Base-by-base conservation (phyloP, 768 basidiomycete genomes). In the Kwoniella pini region DNA sequence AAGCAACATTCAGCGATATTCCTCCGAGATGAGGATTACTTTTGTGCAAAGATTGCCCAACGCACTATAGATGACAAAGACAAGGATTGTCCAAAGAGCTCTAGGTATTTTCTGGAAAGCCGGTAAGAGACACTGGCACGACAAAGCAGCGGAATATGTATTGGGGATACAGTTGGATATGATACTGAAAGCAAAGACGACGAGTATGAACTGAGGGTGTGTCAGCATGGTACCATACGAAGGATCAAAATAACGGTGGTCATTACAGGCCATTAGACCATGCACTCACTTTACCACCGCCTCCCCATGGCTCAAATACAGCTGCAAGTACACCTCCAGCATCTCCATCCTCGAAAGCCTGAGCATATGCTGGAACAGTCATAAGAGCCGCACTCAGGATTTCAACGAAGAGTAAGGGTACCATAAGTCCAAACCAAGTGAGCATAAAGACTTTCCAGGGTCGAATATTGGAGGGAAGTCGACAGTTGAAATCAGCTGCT, bases 401-500 rank as follows among this genome's bases (percentile, higher is more conserved):
- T 30, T 68, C 69, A 31, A 72, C 39, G 50, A 67, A 64, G 42
- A 68, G 21, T 30, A 64, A 57, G 27, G 84, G 84, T 33, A 84
- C 80, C 74, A 79, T 82, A 9, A 85, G 63, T 0, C 84, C 84
- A 38, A 81, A 81, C 69, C 82, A 84, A 0, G 84, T 84, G 45
- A 85, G 61, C 11, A 79, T 31, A 72, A 85, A 85, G 17, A 85
- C 79, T 26, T 80, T 81, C 54, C 72, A 70, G 21, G 80, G 70
- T 11, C 80, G 77, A 2, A 81, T 83, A 53, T 82, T 67, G 1
- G 64, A 80, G 0, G 84, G 84, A 0, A 85, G 73, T 24, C 81
- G 79, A 64, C 81, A 82, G 64, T 84, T 84, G 69, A 83, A 85
- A 69, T 85, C 84, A 5, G 84, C 84, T 2, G 83, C 84, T 0